Conservation (phyloP, 139 green algal genomes). For the Auxenochlorella pyrenoidosa region DNA sequence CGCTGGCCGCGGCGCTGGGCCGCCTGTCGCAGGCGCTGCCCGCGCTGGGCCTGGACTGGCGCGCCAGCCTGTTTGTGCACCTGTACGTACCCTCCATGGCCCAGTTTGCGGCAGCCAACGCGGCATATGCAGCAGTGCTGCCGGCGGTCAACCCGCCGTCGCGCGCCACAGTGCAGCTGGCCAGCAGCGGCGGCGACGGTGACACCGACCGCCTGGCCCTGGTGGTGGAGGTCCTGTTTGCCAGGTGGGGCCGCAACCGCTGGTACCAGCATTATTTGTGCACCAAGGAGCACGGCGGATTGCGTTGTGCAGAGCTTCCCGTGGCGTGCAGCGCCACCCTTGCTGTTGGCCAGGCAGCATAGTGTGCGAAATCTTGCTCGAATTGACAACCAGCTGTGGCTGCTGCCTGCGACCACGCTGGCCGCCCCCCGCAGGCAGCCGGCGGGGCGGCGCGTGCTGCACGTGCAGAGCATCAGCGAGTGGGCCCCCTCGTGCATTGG, state of each 20-base stretch:
- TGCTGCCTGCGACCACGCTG: background rate
- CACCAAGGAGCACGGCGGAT: too few species aligned
- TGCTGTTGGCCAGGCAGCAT: too few species aligned
- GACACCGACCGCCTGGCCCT: background rate
- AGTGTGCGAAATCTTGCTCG: too few species aligned
- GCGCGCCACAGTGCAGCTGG: slow-evolving; percentile 78
- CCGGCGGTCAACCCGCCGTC: slow-evolving; percentile 78
- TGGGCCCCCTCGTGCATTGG: slow-evolving; percentile 98
- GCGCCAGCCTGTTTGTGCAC: slow-evolving; percentile 80
- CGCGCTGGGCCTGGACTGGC: slow-evolving; percentile 35
- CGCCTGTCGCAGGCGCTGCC: slow-evolving; percentile 12
- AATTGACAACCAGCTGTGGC: too few species aligned
- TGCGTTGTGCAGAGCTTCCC: too few species aligned
- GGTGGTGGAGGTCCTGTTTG: slow-evolving; percentile 43
- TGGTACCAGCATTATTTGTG: too few species aligned
- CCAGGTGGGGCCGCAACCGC: background rate
- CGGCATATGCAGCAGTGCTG: slow-evolving; percentile 81
- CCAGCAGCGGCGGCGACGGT: background rate
- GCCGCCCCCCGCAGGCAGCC: background rate
- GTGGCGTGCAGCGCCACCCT: too few species aligned
- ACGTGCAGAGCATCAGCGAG: slow-evolving; percentile 96
- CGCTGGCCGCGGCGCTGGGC: slow-evolving; percentile 16
- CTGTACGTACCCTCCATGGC: slow-evolving; percentile 91
- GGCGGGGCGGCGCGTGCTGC: slow-evolving; percentile 75
- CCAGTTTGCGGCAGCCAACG: slow-evolving; percentile 89